Evolutionary conservation across 2,329 filamentous ascomycete genomes (phyloP).

Genomic region (Pestalotiopsis sp.): DNA sequence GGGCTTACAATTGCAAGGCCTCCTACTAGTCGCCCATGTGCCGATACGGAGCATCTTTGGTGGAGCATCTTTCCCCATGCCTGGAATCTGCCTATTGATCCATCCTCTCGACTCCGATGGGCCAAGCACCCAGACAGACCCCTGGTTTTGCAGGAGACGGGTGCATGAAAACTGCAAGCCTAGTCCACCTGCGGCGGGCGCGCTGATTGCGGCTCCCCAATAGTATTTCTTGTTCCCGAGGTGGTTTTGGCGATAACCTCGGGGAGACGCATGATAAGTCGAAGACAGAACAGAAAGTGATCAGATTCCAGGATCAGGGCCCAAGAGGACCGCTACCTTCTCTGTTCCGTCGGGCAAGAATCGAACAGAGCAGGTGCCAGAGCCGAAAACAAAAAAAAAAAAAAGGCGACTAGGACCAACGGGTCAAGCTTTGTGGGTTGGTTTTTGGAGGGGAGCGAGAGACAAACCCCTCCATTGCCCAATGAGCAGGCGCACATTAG

Average conservation of each 20-base stretch:
- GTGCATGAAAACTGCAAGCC: not conserved
- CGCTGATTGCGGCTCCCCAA: not conserved
- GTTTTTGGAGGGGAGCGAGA: not conserved
- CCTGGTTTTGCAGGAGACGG: not conserved
- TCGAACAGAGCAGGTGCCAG: not conserved
- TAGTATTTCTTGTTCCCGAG: not conserved
- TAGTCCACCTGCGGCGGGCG: not conserved
- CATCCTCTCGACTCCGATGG: not conserved
- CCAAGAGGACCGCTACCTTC: not conserved
- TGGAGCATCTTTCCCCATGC: not conserved
- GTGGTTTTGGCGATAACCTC: not conserved
- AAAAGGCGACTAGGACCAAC: not conserved
- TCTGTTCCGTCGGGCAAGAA: not conserved
- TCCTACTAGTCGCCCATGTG: constrained; percentile 5
- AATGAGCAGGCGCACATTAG: constrained; percentile 5
- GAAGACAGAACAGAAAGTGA: not conserved
- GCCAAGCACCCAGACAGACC: not conserved
- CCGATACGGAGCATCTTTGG: constrained; percentile 7
- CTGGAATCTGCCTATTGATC: not conserved
- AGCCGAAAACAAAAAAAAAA: not conserved
- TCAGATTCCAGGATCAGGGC: not conserved
- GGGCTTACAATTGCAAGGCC: constrained; percentile 3
- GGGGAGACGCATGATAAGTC: not conserved
- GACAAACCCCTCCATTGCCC: not conserved
- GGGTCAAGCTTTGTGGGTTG: constrained; percentile 1